Evolutionary conservation across 768 basidiomycete genomes (phyloP).

Genomic region (Fomitopsis serialis): DNA sequence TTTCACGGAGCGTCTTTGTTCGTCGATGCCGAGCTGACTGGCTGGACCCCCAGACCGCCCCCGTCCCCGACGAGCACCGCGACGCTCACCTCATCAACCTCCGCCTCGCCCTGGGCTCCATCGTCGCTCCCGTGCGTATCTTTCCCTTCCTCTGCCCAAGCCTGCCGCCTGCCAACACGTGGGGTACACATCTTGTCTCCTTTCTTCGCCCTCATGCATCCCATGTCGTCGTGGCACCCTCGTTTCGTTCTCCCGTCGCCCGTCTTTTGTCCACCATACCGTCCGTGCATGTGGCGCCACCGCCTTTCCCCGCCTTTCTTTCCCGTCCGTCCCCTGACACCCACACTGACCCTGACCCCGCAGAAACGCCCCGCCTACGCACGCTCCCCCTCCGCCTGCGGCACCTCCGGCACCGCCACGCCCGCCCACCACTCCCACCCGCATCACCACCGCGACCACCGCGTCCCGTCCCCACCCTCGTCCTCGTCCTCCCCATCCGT

Average conservation of each 20-base stretch:
- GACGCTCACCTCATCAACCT: conserved; percentile 29
- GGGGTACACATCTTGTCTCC: too few relatives aligned
- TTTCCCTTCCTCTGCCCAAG: not conserved
- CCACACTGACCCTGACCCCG: conserved; percentile 3
- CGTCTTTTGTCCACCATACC: not conserved
- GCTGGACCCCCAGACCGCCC: conserved; percentile 6
- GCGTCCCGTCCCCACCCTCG: conserved; percentile 7
- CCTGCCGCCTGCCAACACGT: too few relatives aligned
- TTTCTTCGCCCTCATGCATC: too few relatives aligned
- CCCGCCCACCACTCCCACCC: conserved; percentile 2
- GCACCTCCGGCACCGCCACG: conserved; percentile 19
- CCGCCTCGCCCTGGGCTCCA: conserved; percentile 53
- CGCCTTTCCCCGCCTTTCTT: conserved; percentile 3
- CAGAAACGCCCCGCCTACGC: conserved; percentile 20
- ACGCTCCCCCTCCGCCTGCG: conserved; percentile 12
- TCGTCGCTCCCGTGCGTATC: conserved; percentile 49
- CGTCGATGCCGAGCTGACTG: too few relatives aligned
- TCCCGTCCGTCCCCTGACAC: not conserved
- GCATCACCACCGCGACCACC: conserved; percentile 3
- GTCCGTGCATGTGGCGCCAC: too few relatives aligned
- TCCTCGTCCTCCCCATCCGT: conserved; percentile 7
- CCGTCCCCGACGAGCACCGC: conserved; percentile 21
- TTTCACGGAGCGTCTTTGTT: too few relatives aligned
- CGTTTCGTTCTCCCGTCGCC: not conserved
- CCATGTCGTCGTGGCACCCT: too few relatives aligned